Evolutionary conservation across 2,329 filamentous ascomycete species (phyloP), one percentile per base, ranked within the genome.

Genomic region (Neofusicoccum parvum): DNA sequence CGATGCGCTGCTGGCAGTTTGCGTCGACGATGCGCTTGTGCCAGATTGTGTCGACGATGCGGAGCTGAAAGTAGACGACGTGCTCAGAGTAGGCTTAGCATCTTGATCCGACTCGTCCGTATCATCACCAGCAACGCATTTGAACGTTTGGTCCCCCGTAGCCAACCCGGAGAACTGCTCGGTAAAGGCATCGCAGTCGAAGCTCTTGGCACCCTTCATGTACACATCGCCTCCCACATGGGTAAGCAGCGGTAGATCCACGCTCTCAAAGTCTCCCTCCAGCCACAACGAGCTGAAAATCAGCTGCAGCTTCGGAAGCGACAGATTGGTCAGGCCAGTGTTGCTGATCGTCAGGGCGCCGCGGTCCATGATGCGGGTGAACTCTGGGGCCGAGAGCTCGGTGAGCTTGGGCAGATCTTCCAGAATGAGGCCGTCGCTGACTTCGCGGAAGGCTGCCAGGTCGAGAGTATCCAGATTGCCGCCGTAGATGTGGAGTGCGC

Each of bases 281-380:
- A 58, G 53, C 23, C 39, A 58, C 53, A 58, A 39, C 39, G 53
- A 43, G 37, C 23, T 34, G 39, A 17, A 58, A 3, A 58, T 12
- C 20, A 58, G 23, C 53, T 58, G 53, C 53, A 58, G 37, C 27
- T 58, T 58, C 15, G 53, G 53, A 10, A 58, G 53, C 39, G 53
- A 58, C 39, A 58, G 53, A 5, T 46, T 11, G 12, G 53, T 58
- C 15, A 58, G 53, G 15, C 53, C 53, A 1, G 53, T 58, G 53
- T 45, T 45, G 53, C 14, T 17, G 39, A 58, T 58, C 5, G 53
- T 46, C 39, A 58, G 53, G 17, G 53, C 23, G 39, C 53, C 53
- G 15, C 39, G 12, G 53, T 58, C 53, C 53, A 58, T 58, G 39
- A 58, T 58, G 53, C 53, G 53, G 5, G 53, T 58, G 39, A 58